Conservation (phyloP, 192 early-diverging fungal genomes). For the Entophlyctis helioformis region DNA sequence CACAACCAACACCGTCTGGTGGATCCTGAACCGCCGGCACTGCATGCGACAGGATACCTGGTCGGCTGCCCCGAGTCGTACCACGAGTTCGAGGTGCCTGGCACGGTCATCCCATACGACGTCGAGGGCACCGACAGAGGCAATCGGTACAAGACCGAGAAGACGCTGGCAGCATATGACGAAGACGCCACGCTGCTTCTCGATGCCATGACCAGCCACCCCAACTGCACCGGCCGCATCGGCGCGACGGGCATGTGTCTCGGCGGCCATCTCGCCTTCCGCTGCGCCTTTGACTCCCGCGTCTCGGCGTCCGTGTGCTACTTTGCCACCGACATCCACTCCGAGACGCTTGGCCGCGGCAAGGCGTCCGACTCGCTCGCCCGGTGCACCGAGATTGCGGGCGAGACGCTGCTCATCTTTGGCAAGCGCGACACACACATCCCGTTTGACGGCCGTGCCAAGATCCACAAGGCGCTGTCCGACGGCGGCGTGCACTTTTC, state of each 20-base stretch:
- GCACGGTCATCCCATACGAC: slow-evolving; percentile 43
- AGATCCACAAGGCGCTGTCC: slow-evolving; percentile 41
- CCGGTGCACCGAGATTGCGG: slow-evolving; percentile 34
- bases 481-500: slow-evolving; percentile 35
- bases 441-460: slow-evolving; percentile 35
- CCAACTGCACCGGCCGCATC: slow-evolving; percentile 45
- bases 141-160: slow-evolving; percentile 45
- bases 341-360: slow-evolving; percentile 31
- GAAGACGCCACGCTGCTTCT: slow-evolving; percentile 43
- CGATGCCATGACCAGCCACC: slow-evolving; percentile 30
- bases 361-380: slow-evolving; percentile 32
- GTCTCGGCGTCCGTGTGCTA: slow-evolving; percentile 43
- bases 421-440: slow-evolving; percentile 54
- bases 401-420: slow-evolving; percentile 41
- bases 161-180: slow-evolving; percentile 41
- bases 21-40: too few species aligned
- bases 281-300: slow-evolving; percentile 37
- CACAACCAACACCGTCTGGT: too few species aligned
- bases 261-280: slow-evolving; percentile 3
- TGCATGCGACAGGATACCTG: slow-evolving; percentile 30
- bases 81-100: slow-evolving; percentile 47
- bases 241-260: slow-evolving; percentile 23
- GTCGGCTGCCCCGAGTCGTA: slow-evolving; percentile 52
- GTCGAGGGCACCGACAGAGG: slow-evolving; percentile 43
- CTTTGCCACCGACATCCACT: slow-evolving; percentile 58